Percentiles rank a stretch among this genome's conserved stretches.
Evolutionary conservation across 1,284 basidiomycete species (phyloP).

Genomic region (Ustilago xerochloae): DNA sequence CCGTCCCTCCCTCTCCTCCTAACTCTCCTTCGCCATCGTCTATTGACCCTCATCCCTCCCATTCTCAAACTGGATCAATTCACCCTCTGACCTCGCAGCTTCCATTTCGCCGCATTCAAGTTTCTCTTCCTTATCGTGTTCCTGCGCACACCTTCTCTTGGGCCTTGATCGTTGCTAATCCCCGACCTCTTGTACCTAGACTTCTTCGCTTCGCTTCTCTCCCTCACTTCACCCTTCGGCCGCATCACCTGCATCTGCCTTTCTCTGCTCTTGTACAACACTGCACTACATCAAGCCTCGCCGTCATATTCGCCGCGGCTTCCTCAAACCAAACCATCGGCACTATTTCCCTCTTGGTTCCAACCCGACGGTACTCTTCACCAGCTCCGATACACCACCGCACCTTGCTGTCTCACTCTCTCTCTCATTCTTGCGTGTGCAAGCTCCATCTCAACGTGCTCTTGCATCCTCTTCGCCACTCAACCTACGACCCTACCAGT

Average conservation of each 20-base stretch:
- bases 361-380: conserved; percentile 2
- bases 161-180: neutral
- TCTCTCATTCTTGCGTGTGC: neutral
- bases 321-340: neutral
- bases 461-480: neutral
- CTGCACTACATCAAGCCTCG: neutral
- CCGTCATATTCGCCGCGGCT: neutral
- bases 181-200: neutral
- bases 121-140: neutral
- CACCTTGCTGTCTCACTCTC: neutral
- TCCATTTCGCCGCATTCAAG: neutral
- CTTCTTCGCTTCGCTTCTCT: neutral
- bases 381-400: conserved; percentile 1
- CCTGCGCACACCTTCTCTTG: neutral
- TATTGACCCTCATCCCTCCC: neutral
- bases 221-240: neutral
- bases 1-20: neutral
- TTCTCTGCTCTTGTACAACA: neutral
- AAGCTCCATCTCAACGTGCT: neutral
- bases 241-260: neutral
- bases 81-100: too few species aligned
- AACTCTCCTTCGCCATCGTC: neutral
- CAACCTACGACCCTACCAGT: conserved; percentile 25
- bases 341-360: neutral
- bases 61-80: neutral